Percentiles rank a stretch among this genome's conserved stretches.
Conservation (phyloP, 78 protist genomes). For the Tieghemostelium lacteum region DNA sequence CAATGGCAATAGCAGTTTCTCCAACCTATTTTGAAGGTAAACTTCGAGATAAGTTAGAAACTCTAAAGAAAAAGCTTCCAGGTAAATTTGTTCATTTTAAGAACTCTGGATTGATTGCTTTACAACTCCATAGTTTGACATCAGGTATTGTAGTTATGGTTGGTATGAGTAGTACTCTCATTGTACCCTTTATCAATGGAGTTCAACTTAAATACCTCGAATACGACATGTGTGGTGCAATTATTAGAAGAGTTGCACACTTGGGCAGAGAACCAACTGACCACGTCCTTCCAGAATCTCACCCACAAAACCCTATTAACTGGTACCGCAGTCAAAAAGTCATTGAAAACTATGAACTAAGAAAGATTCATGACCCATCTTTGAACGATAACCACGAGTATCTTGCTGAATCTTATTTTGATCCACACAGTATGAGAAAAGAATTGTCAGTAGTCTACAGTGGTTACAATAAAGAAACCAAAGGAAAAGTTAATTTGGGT, state of each 20-base stretch:
- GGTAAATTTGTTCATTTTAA: neutral
- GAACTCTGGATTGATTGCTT: slow-evolving; percentile 4
- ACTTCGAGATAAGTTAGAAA: neutral
- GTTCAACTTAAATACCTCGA: neutral
- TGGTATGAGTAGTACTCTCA: neutral
- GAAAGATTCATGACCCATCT: neutral
- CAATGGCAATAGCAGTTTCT: neutral
- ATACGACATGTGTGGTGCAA: neutral
- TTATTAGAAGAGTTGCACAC: neutral
- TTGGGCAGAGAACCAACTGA: neutral
- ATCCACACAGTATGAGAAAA: too few species aligned
- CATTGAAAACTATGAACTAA: neutral
- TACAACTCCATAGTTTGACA: slow-evolving; percentile 31
- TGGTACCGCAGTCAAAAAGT: neutral
- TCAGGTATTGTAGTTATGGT: slow-evolving; percentile 35
- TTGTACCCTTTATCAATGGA: neutral
- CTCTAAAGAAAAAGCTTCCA: neutral
- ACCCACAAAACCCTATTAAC: neutral
- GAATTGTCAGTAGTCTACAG: too few species aligned
- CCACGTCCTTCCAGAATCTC: too few species aligned
- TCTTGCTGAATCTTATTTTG: neutral
- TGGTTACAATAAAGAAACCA: too few species aligned
- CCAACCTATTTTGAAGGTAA: neutral
- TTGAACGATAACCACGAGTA: neutral
- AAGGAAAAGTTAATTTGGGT: too few species aligned